Conservation (phyloP, 805 yeast species). For the Sugiyamaella marilandica region DNA sequence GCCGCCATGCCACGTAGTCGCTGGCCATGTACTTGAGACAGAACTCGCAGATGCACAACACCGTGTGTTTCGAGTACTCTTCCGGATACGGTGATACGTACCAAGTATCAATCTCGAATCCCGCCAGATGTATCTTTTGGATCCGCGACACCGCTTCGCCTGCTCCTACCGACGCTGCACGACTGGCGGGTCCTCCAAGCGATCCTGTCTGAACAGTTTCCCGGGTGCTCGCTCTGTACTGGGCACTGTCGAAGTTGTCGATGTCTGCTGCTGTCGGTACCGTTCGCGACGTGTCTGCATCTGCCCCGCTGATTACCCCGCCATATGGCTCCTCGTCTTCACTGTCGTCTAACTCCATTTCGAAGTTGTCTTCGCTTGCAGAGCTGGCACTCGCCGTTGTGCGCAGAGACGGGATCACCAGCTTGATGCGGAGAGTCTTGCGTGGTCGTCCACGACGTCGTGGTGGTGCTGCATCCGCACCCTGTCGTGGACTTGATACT, state of each 20-base stretch:
- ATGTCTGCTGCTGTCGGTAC: constrained; percentile 54
- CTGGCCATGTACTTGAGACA: constrained; percentile 78
- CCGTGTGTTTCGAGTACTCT: constrained; percentile 59
- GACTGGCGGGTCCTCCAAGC: not conserved
- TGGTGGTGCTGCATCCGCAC: not conserved
- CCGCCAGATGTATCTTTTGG: constrained; percentile 63
- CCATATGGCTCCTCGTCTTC: constrained; percentile 48
- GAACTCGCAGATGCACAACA: constrained; percentile 73
- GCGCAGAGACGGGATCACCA: constrained; percentile 3
- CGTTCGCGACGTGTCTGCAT: constrained; percentile 57
- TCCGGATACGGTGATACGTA: constrained; percentile 91
- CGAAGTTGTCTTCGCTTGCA: not conserved
- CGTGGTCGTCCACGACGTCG: constrained; percentile 6
- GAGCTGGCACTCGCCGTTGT: not conserved
- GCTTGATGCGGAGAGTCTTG: constrained; percentile 4
- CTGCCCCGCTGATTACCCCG: constrained; percentile 56
- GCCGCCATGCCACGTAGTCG: constrained; percentile 62
- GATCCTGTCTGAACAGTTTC: constrained; percentile 1
- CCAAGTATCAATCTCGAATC: constrained; percentile 81
- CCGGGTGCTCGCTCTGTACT: not conserved
- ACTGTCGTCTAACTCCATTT: constrained; percentile 2
- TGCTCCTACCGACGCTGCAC: not conserved
- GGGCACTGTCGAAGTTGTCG: constrained; percentile 40
- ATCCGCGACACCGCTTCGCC: constrained; percentile 37
- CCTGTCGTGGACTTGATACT: not conserved